Conservation (phyloP, 495 filamentous ascomycete genomes). For the Neurospora sp. region DNA sequence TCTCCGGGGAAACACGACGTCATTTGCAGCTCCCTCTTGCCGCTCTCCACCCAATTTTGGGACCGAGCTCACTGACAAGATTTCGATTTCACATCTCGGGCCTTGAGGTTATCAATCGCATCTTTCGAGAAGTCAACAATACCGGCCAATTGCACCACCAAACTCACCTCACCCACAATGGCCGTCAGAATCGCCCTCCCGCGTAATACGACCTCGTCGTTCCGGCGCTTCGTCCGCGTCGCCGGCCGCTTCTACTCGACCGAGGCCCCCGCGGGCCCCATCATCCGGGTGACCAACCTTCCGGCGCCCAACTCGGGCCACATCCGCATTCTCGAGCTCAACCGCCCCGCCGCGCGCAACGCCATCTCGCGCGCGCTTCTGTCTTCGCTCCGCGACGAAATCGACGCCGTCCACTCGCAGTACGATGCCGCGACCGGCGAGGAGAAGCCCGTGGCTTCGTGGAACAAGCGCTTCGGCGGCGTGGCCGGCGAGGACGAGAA, state of each 20-base stretch:
- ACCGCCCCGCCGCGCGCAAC: slow-evolving; percentile 76
- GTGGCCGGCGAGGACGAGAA: slow-evolving; percentile 28
- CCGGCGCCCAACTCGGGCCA: slow-evolving; percentile 72
- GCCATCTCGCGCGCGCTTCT: slow-evolving; percentile 77
- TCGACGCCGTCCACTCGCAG: slow-evolving; percentile 59
- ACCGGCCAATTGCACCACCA: background rate
- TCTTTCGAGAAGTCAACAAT: background rate
- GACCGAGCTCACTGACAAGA: background rate
- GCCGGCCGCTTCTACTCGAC: slow-evolving; percentile 23
- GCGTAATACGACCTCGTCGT: background rate
- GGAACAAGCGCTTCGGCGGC: slow-evolving; percentile 29
- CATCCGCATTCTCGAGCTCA: slow-evolving; percentile 80
- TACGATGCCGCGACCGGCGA: slow-evolving; percentile 45
- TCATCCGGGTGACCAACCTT: slow-evolving; percentile 61
- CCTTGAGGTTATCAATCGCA: background rate
- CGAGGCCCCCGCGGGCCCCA: slow-evolving; percentile 28
- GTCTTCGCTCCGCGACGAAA: slow-evolving; percentile 53
- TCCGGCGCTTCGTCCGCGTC: slow-evolving; percentile 1
- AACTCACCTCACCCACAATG: background rate
- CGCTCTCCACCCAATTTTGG: background rate
- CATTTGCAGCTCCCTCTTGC: background rate
- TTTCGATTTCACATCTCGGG: background rate
- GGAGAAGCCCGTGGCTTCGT: slow-evolving; percentile 27
- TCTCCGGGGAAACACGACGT: background rate
- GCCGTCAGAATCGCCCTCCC: background rate